Conservation (phyloP, 1,284 basidiomycete genomes). For the Cutaneotrichosporon arboriforme region DNA sequence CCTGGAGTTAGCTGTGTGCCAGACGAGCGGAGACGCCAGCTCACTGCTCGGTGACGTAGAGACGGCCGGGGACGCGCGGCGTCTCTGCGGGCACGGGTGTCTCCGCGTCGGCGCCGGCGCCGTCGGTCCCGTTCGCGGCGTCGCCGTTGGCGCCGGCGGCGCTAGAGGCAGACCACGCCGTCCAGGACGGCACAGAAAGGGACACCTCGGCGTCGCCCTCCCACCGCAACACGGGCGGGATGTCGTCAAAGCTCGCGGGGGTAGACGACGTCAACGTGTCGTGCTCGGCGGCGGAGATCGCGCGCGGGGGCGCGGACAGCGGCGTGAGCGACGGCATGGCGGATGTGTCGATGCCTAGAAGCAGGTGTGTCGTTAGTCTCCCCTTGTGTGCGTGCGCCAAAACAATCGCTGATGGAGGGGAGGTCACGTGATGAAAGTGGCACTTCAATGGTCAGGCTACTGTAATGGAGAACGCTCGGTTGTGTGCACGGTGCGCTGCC, state of each 20-base stretch:
- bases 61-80: slow-evolving; percentile 54
- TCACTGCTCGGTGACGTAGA: slow-evolving; percentile 78
- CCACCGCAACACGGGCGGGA: slow-evolving; percentile 71
- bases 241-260: slow-evolving; percentile 70
- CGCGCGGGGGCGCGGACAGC: slow-evolving; percentile 22
- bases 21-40: slow-evolving; percentile 15
- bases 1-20: slow-evolving; percentile 47
- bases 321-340: slow-evolving; percentile 7
- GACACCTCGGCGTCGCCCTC: slow-evolving; percentile 62
- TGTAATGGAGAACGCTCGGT: no score
- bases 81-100: no score
- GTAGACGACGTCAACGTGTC: slow-evolving; percentile 62
- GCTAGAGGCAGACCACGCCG: slow-evolving; percentile 41
- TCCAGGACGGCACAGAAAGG: slow-evolving; percentile 61
- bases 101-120: neutral
- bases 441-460: no score
- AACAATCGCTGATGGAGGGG: no score
- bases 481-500: no score
- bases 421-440: no score
- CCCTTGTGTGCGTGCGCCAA: no score
- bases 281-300: slow-evolving; percentile 66
- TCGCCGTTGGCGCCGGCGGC: neutral
- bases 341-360: neutral
- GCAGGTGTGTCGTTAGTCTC: neutral
- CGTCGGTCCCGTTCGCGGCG: neutral